Percentiles rank a stretch among this genome's conserved stretches.
Evolutionary conservation across 73 alveolate species (phyloP).

Genomic region (Halteria grandinella): DNA sequence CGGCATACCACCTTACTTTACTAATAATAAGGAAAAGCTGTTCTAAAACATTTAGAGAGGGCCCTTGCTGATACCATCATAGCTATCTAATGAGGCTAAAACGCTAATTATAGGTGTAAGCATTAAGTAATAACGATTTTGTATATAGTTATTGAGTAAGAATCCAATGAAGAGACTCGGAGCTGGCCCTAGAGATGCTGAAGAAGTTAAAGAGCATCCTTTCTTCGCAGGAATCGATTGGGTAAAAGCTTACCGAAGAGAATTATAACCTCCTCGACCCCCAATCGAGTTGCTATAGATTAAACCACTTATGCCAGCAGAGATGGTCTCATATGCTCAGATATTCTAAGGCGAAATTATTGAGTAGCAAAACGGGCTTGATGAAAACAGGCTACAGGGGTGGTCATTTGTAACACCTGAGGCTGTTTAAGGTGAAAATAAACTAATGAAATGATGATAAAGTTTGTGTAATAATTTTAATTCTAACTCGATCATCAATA

Average conservation of each 20-base stretch:
- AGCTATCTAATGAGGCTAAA: constrained; percentile 73
- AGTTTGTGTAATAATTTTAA: no score
- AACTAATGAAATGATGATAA: no score
- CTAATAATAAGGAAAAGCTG: constrained; percentile 73
- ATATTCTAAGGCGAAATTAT: no score
- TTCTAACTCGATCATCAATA: no score
- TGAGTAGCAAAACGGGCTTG: no score
- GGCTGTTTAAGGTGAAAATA: no score
- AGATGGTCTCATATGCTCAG: no score
- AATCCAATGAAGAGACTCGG: constrained; percentile 89
- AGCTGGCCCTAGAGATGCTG: constrained; percentile 68
- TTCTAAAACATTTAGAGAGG: constrained; percentile 71
- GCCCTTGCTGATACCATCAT: constrained; percentile 72
- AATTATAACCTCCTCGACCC: constrained; percentile 7
- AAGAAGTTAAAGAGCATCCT: constrained; percentile 87
- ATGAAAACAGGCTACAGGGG: constrained; percentile 32
- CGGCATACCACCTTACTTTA: constrained; percentile 90
- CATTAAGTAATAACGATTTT: neutral
- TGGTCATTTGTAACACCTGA: constrained; percentile 44
- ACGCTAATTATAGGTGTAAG: constrained; percentile 68
- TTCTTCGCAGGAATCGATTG: constrained; percentile 85
- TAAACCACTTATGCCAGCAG: neutral
- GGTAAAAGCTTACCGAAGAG: constrained; percentile 53
- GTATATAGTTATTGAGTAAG: constrained; percentile 62
- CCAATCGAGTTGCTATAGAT: constrained; percentile 1